phyloP scores from a whole-genome alignment of 2,329 filamentous ascomycete species.

The Oidium heveae region DNA sequence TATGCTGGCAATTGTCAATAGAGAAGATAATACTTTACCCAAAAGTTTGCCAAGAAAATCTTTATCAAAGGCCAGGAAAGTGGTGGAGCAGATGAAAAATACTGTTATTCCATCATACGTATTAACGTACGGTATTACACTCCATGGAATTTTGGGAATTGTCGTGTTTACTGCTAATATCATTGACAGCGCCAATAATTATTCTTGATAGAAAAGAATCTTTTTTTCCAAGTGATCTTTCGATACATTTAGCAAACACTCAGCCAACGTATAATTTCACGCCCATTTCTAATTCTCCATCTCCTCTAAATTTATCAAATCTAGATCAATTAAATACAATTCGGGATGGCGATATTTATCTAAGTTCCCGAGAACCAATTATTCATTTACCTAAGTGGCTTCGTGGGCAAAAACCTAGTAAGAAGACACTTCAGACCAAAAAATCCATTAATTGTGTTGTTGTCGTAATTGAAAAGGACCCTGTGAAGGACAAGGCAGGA shows the following conservation, averaged over 20 bases:
- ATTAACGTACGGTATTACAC: constrained; percentile 16
- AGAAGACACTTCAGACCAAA: constrained; percentile 18
- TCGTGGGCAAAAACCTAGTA: constrained; percentile 23
- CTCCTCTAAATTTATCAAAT: constrained; percentile 19
- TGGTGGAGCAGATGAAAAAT: background rate
- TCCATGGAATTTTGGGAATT: background rate
- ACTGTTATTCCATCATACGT: constrained; percentile 17
- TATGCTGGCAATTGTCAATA: constrained; percentile 3
- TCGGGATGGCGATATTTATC: constrained; percentile 17
- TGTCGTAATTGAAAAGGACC: constrained; percentile 38
- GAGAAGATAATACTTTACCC: background rate
- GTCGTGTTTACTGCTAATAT: background rate
- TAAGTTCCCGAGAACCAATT: constrained; percentile 21
- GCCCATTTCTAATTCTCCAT: constrained; percentile 12
- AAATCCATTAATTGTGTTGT: constrained; percentile 32
- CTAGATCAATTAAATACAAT: constrained; percentile 19
- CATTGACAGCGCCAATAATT: constrained; percentile 19
- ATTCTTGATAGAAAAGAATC: constrained; percentile 21
- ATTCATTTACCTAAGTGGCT: constrained; percentile 18
- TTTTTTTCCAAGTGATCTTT: constrained; percentile 22
- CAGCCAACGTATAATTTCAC: constrained; percentile 19
- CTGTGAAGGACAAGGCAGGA: constrained; percentile 22
- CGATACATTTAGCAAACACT: constrained; percentile 18
- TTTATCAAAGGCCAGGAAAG: background rate
- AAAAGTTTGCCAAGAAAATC: constrained; percentile 3